These are phyloP conservation scores for Peterozyma xylosa DNA, from an alignment of 805 yeast genomes.

Conservation along the genomic window DNA sequence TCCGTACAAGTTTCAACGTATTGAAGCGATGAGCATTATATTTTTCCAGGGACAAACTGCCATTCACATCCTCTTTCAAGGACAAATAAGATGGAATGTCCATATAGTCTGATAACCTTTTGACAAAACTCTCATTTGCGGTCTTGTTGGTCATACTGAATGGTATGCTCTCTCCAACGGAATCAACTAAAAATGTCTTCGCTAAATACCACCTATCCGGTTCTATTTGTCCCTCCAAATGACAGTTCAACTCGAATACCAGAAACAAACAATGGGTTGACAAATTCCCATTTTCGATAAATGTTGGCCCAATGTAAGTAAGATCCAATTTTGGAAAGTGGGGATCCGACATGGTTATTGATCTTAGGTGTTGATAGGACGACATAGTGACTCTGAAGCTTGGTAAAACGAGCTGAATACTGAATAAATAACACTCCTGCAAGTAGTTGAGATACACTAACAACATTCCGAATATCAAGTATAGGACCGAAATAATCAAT, in stretches of 20 bases:
- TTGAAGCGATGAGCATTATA: neutral
- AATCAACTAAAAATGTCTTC: neutral
- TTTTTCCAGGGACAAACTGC: neutral
- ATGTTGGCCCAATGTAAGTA: neutral
- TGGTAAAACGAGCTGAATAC: neutral
- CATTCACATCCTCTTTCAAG: neutral
- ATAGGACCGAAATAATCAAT: slow-evolving; percentile 3
- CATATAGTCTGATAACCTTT: neutral
- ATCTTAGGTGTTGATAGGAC: neutral
- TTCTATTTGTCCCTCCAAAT: neutral
- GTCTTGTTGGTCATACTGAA: neutral
- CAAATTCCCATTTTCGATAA: neutral
- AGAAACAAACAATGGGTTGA: neutral
- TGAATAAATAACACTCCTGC: neutral
- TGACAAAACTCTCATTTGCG: neutral
- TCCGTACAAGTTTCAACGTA: neutral
- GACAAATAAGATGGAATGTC: neutral
- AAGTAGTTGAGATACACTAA: neutral
- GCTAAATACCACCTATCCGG: neutral
- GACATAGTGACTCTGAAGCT: neutral
- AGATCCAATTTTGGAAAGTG: neutral
- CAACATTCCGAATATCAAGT: neutral
- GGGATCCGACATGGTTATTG: neutral
- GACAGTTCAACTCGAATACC: neutral
- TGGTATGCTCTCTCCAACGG: neutral